A percentile compares a stretch with the other conserved stretches of the same genome.
These are phyloP conservation scores for Kuraishia molischiana DNA, from an alignment of 805 yeast species.

Conservation along the genomic window DNA sequence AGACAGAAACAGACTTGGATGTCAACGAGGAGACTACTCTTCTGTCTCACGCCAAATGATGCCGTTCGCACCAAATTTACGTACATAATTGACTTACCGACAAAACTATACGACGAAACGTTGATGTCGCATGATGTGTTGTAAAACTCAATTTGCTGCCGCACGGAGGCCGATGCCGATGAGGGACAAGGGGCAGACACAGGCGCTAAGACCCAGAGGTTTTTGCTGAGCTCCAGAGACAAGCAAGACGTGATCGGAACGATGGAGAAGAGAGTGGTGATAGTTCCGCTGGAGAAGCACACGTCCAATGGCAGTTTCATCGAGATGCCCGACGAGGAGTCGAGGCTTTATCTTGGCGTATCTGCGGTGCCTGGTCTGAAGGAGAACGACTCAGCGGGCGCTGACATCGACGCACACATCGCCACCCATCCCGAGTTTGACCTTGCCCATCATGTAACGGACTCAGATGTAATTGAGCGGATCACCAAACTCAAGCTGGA, in stretches of 20 bases:
- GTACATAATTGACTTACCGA: too few species aligned
- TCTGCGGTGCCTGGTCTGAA: not conserved
- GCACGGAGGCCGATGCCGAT: too few species aligned
- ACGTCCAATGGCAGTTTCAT: not conserved
- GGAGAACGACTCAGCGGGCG: not conserved
- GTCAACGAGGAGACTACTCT: constrained; percentile 15
- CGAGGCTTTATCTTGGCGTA: not conserved
- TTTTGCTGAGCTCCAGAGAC: too few species aligned
- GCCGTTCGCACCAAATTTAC: too few species aligned
- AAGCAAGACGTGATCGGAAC: too few species aligned
- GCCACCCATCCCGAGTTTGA: not conserved
- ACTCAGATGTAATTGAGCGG: too few species aligned
- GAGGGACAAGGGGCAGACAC: too few species aligned
- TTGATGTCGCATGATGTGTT: too few species aligned
- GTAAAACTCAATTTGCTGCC: too few species aligned
- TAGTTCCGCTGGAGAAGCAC: not conserved
- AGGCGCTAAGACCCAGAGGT: too few species aligned
- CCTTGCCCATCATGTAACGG: too few species aligned
- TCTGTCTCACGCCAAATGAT: not conserved
- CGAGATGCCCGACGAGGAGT: not conserved
- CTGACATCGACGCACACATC: not conserved
- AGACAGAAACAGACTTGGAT: constrained; percentile 34
- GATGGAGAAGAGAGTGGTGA: not conserved
- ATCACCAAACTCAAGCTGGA: not conserved
- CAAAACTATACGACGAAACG: too few species aligned